Evolutionary conservation across 2,329 filamentous ascomycete species (phyloP).

Genomic region (Neophaeococcomyces mojaviensis): DNA sequence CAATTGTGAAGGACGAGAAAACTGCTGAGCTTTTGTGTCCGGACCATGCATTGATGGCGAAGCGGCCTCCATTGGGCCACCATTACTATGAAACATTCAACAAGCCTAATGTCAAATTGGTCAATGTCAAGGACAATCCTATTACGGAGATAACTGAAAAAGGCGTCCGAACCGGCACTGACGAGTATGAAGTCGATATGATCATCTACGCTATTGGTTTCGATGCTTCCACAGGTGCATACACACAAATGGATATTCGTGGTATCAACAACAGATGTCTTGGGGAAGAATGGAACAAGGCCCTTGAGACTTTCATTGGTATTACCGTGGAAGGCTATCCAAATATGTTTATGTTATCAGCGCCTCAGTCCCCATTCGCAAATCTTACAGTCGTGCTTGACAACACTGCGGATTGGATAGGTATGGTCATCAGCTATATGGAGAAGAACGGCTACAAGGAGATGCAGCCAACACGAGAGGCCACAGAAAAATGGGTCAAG

Average conservation of each 20-base stretch:
- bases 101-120: conserved; percentile 38
- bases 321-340: conserved; percentile 36
- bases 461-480: neutral
- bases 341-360: conserved; percentile 47
- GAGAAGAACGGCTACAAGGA: neutral
- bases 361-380: conserved; percentile 42
- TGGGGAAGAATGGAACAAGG: conserved; percentile 29
- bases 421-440: conserved; percentile 15
- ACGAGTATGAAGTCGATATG: conserved; percentile 29
- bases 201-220: conserved; percentile 39
- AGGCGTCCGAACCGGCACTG: conserved; percentile 35
- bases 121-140: conserved; percentile 36
- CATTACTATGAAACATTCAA: conserved; percentile 46
- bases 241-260: conserved; percentile 34
- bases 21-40: conserved; percentile 50
- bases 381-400: conserved; percentile 52
- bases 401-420: conserved; percentile 41
- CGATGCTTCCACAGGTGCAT: conserved; percentile 35
- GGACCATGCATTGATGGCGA: conserved; percentile 48
- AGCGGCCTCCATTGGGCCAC: conserved; percentile 42
- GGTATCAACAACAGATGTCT: conserved; percentile 31
- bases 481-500: conserved; percentile 41
- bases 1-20: conserved; percentile 43
- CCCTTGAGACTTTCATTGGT: conserved; percentile 35
- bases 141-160: conserved; percentile 34